Conservation (phyloP, 73 alveolate genomes). For the Uronychia binucleata region DNA sequence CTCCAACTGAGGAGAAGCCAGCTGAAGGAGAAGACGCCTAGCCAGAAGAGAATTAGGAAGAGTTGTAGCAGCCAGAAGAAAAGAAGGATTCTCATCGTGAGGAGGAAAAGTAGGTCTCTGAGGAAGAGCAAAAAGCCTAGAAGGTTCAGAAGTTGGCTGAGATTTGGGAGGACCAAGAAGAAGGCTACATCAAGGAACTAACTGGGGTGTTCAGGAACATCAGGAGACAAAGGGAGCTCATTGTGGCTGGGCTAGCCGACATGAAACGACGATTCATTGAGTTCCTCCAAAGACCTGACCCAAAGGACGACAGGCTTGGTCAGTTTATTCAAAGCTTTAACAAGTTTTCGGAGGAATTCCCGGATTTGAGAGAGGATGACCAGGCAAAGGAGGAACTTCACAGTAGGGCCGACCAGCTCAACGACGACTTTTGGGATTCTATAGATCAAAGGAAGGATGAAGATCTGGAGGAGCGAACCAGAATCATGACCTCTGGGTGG, state of each 20-base stretch:
- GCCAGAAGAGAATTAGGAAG: not conserved
- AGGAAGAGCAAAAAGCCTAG: not conserved
- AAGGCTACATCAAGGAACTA: constrained; percentile 5
- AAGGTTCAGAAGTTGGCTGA: not conserved
- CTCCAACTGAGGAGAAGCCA: constrained; percentile 38
- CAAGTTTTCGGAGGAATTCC: constrained; percentile 93
- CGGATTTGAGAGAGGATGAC: constrained; percentile 96
- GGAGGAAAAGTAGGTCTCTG: not conserved
- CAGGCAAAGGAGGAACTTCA: constrained; percentile 96
- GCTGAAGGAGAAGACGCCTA: constrained; percentile 48
- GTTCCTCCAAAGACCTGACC: constrained; percentile 81
- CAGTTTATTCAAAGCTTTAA: constrained; percentile 91
- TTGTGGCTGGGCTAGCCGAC: constrained; percentile 78
- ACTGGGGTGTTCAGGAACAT: constrained; percentile 68
- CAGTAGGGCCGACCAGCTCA: constrained; percentile 91
- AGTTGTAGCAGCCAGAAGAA: not conserved
- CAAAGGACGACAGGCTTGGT: constrained; percentile 79
- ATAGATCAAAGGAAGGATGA: constrained; percentile 91
- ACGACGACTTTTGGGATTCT: constrained; percentile 89
- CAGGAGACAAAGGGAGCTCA: constrained; percentile 83
- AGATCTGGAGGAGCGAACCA: constrained; percentile 84
- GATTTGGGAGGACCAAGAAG: not conserved
- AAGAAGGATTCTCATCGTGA: not conserved
- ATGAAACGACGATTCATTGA: constrained; percentile 84
- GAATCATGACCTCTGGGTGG: constrained; percentile 87